Conservation (phyloP, 805 yeast species). For the Saccharomycopsis synnaedendra region DNA sequence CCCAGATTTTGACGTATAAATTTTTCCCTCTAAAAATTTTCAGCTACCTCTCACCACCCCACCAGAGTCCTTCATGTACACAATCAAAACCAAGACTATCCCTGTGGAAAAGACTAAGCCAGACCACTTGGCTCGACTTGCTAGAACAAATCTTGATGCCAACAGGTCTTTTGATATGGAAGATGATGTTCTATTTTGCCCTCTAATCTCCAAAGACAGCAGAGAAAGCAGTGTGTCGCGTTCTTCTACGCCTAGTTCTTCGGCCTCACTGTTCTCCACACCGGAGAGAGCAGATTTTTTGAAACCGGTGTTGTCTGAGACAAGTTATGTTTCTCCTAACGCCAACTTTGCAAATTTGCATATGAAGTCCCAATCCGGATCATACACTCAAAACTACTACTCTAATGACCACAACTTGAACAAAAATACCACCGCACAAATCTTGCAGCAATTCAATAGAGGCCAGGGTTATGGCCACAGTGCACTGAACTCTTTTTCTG, state of each 20-base stretch:
- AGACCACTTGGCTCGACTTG: slow-evolving; percentile 11
- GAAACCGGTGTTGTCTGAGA: no score
- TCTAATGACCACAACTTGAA: no score
- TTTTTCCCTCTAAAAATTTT: not conserved
- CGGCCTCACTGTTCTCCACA: slow-evolving; percentile 9
- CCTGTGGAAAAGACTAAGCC: no score
- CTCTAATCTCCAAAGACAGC: slow-evolving; percentile 21
- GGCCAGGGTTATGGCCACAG: no score
- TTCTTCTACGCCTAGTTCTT: slow-evolving; percentile 10
- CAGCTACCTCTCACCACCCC: not conserved
- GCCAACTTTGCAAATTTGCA: no score
- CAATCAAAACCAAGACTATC: not conserved
- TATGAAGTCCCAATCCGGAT: no score
- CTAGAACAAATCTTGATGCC: slow-evolving; percentile 42
- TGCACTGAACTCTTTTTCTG: no score
- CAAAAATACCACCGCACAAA: no score
- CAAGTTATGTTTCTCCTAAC: no score
- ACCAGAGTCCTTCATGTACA: not conserved
- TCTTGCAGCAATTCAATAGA: no score
- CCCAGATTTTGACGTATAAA: no score
- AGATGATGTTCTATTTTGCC: slow-evolving; percentile 65
- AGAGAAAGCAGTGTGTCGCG: not conserved
- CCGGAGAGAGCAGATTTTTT: slow-evolving; percentile 5
- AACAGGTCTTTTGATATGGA: slow-evolving; percentile 61
- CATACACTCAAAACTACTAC: no score